These are phyloP conservation scores for Podospora pseudoanserina DNA, from an alignment of 495 filamentous ascomycete genomes.

Conservation along the genomic window DNA sequence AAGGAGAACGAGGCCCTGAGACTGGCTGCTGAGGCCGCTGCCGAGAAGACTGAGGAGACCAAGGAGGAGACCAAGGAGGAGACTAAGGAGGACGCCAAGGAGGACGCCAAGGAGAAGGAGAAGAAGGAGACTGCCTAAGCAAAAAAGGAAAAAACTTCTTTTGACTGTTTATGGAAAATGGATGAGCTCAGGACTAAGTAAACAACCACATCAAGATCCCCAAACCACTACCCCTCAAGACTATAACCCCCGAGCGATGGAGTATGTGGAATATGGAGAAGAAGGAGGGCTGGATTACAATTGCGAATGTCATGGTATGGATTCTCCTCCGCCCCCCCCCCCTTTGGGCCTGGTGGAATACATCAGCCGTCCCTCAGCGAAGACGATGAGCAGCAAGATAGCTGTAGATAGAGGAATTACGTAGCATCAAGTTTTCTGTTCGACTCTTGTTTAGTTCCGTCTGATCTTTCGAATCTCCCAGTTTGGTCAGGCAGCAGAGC, in stretches of 20 bases:
- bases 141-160: neutral
- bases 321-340: too few relatives aligned
- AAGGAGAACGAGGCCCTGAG: conserved; percentile 92
- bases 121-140: conserved; percentile 20
- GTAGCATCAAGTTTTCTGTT: conserved; percentile 6
- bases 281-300: neutral
- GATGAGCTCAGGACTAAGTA: conserved; percentile 21
- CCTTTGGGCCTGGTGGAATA: neutral
- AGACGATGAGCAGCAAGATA: conserved; percentile 12
- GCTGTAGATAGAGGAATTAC: conserved; percentile 28
- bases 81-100: conserved; percentile 25
- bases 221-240: neutral
- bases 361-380: conserved; percentile 2
- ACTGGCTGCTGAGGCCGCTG: conserved; percentile 9
- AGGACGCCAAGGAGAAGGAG: conserved; percentile 27
- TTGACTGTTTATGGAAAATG: conserved; percentile 18
- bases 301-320: neutral
- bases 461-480: neutral
- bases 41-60: conserved; percentile 25
- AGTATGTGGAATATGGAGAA: neutral
- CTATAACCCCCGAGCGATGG: neutral
- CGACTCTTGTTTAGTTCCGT: neutral
- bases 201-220: conserved; percentile 6
- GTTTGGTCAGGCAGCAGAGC: too few relatives aligned
- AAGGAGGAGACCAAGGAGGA: conserved; percentile 24